These are phyloP conservation scores for Digitaria exilis DNA, from an alignment of 202 grass and related monocot species.

Conservation along the genomic window DNA sequence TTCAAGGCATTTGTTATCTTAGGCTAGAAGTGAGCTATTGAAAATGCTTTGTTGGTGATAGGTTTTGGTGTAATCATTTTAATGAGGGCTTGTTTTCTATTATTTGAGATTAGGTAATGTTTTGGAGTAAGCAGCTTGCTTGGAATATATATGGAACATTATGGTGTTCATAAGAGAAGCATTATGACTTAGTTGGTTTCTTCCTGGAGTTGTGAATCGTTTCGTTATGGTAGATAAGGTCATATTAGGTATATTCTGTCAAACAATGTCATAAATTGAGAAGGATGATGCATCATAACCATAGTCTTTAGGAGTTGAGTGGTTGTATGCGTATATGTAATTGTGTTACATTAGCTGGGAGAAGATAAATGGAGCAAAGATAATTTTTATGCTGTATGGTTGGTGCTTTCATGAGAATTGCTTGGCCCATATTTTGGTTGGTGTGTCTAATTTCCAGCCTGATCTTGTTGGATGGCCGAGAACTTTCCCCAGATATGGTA, in stretches of 20 bases:
- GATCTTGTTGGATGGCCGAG: background rate
- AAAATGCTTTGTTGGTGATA: background rate
- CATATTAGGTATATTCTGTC: background rate
- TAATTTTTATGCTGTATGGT: background rate
- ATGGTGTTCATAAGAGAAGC: background rate
- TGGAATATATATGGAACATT: background rate
- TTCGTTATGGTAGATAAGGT: background rate
- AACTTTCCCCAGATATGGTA: background rate
- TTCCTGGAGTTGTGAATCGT: background rate
- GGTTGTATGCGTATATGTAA: background rate
- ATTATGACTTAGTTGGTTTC: background rate
- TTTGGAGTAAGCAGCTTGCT: background rate
- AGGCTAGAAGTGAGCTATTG: background rate
- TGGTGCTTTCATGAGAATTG: background rate
- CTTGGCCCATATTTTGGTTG: background rate
- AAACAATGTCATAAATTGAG: slow-evolving; percentile 18
- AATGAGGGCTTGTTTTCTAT: background rate
- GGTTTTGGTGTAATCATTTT: background rate
- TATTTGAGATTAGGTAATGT: background rate
- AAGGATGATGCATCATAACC: background rate
- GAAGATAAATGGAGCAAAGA: slow-evolving; percentile 1
- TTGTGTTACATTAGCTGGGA: background rate
- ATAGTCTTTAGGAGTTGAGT: background rate
- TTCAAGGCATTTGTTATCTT: background rate
- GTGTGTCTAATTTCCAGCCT: background rate